Evolutionary conservation across 805 yeast genomes (phyloP).

Genomic region (Scheffersomyces coipomensis): DNA sequence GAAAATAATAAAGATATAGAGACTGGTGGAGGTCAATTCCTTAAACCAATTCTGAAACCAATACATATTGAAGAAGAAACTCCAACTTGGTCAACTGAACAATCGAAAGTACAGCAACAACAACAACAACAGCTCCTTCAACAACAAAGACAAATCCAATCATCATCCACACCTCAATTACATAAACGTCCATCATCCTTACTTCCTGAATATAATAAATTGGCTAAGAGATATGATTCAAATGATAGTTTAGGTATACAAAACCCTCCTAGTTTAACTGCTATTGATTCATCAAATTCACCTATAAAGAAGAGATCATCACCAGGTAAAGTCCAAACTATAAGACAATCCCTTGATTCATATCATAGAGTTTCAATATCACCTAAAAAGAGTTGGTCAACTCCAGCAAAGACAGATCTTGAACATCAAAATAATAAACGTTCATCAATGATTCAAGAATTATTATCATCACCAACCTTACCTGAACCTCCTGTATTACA

Average conservation of each 20-base stretch:
- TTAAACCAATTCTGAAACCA: constrained; percentile 17
- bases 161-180: constrained; percentile 26
- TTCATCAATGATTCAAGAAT: constrained; percentile 33
- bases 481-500: constrained; percentile 43
- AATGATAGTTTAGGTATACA: constrained; percentile 21
- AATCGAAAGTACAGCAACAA: constrained; percentile 8
- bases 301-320: constrained; percentile 6
- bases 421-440: constrained; percentile 12
- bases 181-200: constrained; percentile 2
- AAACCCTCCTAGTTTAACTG: constrained; percentile 18
- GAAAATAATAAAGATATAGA: constrained; percentile 2
- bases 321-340: constrained; percentile 22
- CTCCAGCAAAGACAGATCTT: neutral
- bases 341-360: constrained; percentile 29
- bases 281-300: constrained; percentile 5
- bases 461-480: constrained; percentile 41
- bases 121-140: neutral
- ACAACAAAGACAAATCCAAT: constrained; percentile 11
- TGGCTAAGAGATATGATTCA: constrained; percentile 15
- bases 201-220: constrained; percentile 2
- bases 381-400: constrained; percentile 20
- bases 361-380: constrained; percentile 30
- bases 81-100: constrained; percentile 35
- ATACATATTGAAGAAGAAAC: constrained; percentile 24
- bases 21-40: constrained; percentile 6